Conservation (phyloP, 2,329 filamentous ascomycete genomes). For the Teratosphaeria zuluensis region DNA sequence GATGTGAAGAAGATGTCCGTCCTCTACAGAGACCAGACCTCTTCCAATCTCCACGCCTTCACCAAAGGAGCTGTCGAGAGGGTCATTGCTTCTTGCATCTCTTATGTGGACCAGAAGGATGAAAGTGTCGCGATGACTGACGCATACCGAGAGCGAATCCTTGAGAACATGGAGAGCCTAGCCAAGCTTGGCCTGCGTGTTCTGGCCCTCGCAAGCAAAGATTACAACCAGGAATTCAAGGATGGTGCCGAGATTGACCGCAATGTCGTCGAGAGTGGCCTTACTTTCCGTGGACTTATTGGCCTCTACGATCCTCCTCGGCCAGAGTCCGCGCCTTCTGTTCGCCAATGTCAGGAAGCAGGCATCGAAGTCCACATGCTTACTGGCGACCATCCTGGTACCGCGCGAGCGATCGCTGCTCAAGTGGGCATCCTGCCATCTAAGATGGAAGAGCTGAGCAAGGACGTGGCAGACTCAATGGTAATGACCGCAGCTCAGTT, state of each 20-base stretch:
- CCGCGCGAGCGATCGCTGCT: slow-evolving; percentile 65
- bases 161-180: slow-evolving; percentile 60
- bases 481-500: slow-evolving; percentile 57
- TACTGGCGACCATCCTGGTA: slow-evolving; percentile 72
- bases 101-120: slow-evolving; percentile 20
- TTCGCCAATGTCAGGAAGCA: slow-evolving; percentile 59
- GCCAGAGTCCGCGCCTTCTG: slow-evolving; percentile 64
- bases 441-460: slow-evolving; percentile 44
- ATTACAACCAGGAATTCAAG: slow-evolving; percentile 44
- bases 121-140: slow-evolving; percentile 39
- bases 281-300: slow-evolving; percentile 70
- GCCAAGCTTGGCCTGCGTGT: slow-evolving; percentile 56
- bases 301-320: slow-evolving; percentile 83
- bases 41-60: slow-evolving; percentile 37
- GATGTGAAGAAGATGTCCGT: slow-evolving; percentile 70
- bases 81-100: slow-evolving; percentile 53
- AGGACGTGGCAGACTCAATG: slow-evolving; percentile 56
- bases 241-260: slow-evolving; percentile 2
- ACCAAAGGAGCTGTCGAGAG: slow-evolving; percentile 63
- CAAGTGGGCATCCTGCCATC: slow-evolving; percentile 66
- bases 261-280: slow-evolving; percentile 30
- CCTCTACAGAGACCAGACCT: slow-evolving; percentile 55
- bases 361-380: slow-evolving; percentile 78
- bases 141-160: slow-evolving; percentile 44
- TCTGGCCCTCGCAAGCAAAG: slow-evolving; percentile 29